Evolutionary conservation across 495 filamentous ascomycete species (phyloP).

Genomic region (Aspergillus olivimuriae): DNA sequence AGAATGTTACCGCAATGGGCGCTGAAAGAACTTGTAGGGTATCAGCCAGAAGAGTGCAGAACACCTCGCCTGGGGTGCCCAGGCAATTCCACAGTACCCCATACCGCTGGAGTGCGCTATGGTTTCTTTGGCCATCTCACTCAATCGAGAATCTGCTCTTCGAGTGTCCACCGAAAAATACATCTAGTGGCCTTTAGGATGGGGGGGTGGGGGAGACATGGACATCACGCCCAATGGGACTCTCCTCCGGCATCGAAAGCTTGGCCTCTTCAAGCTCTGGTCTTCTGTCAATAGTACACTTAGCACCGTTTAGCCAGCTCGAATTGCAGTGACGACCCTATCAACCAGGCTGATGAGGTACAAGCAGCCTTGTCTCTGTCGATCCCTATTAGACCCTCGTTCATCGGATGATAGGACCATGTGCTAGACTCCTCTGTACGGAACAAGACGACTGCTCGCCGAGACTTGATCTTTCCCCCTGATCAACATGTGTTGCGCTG

Average conservation of each 20-base stretch:
- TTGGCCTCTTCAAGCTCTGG: neutral
- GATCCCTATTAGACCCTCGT: conserved; percentile 2
- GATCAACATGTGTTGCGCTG: conserved; percentile 9
- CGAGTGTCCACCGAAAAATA: neutral
- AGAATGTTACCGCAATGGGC: no score
- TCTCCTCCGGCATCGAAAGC: neutral
- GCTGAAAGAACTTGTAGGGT: no score
- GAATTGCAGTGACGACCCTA: no score
- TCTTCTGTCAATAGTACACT: neutral
- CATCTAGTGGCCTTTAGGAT: neutral
- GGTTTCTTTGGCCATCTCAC: no score
- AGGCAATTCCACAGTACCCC: no score
- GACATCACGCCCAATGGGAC: neutral
- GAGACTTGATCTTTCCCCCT: no score
- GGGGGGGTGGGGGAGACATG: neutral
- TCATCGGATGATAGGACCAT: neutral
- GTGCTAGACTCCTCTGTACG: no score
- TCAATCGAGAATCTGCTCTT: neutral
- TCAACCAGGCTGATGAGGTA: neutral
- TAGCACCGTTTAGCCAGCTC: no score
- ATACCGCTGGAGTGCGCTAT: no score
- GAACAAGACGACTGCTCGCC: no score
- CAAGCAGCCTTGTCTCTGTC: neutral
- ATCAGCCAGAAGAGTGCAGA: no score
- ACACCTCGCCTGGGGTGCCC: no score